phyloP scores from a whole-genome alignment of 2,329 filamentous ascomycete genomes.

The Simplicillium sp. region DNA sequence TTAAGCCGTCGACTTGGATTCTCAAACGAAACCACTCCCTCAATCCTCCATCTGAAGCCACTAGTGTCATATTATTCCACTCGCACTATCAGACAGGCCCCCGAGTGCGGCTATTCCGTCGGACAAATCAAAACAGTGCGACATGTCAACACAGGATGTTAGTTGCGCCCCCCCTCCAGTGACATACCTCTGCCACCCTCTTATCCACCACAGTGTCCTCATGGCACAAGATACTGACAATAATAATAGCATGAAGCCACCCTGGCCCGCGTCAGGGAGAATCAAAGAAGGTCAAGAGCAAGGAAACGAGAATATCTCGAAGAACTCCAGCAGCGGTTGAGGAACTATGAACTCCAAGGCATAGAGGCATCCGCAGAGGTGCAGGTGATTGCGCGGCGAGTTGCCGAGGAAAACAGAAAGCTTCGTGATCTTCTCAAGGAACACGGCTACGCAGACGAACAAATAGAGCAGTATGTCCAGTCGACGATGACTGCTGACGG shows the following conservation, averaged over 20 bases:
- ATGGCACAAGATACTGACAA: not conserved
- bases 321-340: slow-evolving; percentile 53
- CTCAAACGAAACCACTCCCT: too few species aligned
- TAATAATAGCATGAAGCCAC: slow-evolving; percentile 26
- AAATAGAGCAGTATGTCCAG: slow-evolving; percentile 36
- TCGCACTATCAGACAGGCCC: too few species aligned
- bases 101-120: too few species aligned
- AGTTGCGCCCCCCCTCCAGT: not conserved
- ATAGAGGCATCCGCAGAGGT: slow-evolving; percentile 63
- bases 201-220: too few species aligned
- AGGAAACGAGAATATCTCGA: slow-evolving; percentile 64
- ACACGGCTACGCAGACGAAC: slow-evolving; percentile 46
- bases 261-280: slow-evolving; percentile 57
- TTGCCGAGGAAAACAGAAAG: slow-evolving; percentile 59
- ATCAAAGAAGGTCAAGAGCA: slow-evolving; percentile 67
- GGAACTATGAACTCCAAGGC: slow-evolving; percentile 54
- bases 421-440: slow-evolving; percentile 49
- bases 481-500: too few species aligned
- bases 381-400: slow-evolving; percentile 57
- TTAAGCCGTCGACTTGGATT: too few species aligned
- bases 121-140: too few species aligned
- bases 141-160: not conserved
- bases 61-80: too few species aligned
- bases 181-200: not conserved
- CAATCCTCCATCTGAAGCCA: too few species aligned